These are phyloP conservation scores for Ceriops zippeliana DNA, from an alignment of 345 rosid species.

Conservation along the genomic window DNA sequence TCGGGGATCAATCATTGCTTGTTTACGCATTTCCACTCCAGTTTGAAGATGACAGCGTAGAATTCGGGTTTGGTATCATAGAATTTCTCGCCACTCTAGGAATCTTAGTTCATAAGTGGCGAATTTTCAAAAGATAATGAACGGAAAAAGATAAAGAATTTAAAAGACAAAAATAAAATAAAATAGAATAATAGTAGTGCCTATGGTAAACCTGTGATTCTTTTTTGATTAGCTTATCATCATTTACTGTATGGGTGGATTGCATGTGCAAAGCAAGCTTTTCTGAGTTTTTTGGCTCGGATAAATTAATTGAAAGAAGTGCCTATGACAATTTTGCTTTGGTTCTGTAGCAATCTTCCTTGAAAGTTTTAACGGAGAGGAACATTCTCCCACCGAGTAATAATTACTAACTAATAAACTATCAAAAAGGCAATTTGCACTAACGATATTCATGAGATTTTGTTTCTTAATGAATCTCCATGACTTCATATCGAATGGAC, in stretches of 20 bases:
- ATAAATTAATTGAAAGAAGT: background rate
- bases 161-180: background rate
- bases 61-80: slow-evolving; percentile 43
- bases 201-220: background rate
- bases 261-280: slow-evolving; percentile 26
- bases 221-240: slow-evolving; percentile 21
- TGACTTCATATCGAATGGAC: too few species aligned
- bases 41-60: slow-evolving; percentile 40
- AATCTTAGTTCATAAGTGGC: slow-evolving; percentile 20
- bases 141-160: background rate
- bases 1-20: slow-evolving; percentile 42
- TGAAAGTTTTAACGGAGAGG: too few species aligned
- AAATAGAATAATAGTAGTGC: background rate
- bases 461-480: too few species aligned
- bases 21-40: slow-evolving; percentile 30
- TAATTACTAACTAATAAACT: too few species aligned
- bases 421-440: too few species aligned
- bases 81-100: slow-evolving; percentile 43
- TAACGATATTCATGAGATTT: too few species aligned
- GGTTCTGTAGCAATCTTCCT: background rate
- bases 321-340: slow-evolving; percentile 2
- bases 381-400: too few species aligned
- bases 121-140: background rate
- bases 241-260: slow-evolving; percentile 19
- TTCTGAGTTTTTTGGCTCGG: background rate